Percentiles rank a stretch among this genome's conserved stretches.
Conservation (phyloP, 2,329 filamentous ascomycete species). For the Blumeria graminis region DNA sequence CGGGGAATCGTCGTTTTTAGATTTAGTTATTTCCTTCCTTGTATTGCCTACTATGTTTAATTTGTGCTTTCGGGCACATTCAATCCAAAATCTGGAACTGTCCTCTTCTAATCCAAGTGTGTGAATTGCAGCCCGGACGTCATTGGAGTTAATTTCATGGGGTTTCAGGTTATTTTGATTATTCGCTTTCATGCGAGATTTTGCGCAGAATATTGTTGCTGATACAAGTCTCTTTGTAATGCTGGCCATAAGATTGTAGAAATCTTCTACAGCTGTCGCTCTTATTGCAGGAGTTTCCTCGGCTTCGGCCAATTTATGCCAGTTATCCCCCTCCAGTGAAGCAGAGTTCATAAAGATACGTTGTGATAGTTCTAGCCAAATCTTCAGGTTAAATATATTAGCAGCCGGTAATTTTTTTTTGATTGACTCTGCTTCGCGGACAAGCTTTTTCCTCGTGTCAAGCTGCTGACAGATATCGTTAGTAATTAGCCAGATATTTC, state of each 20-base stretch:
- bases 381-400: constrained; percentile 30
- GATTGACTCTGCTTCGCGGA: constrained; percentile 10
- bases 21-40: constrained; percentile 1
- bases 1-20: background rate
- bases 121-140: constrained; percentile 27
- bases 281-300: constrained; percentile 41
- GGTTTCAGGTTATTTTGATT: constrained; percentile 13
- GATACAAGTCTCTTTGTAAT: constrained; percentile 48
- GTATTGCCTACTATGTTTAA: constrained; percentile 23
- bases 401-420: constrained; percentile 22
- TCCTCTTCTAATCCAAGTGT: constrained; percentile 25
- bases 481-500: constrained; percentile 39
- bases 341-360: constrained; percentile 51
- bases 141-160: constrained; percentile 10
- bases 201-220: constrained; percentile 43
- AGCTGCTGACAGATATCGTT: constrained; percentile 9
- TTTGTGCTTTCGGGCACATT: constrained; percentile 24
- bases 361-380: constrained; percentile 39
- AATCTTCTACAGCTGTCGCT: constrained; percentile 51
- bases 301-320: constrained; percentile 31
- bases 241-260: constrained; percentile 41
- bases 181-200: constrained; percentile 35
- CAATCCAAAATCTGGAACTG: constrained; percentile 25
- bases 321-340: constrained; percentile 36
- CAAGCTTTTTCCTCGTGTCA: constrained; percentile 6